A percentile compares a stretch with the other conserved stretches of the same genome.
phyloP scores from a whole-genome alignment of 768 basidiomycete genomes.

The Suillus bovinus region DNA sequence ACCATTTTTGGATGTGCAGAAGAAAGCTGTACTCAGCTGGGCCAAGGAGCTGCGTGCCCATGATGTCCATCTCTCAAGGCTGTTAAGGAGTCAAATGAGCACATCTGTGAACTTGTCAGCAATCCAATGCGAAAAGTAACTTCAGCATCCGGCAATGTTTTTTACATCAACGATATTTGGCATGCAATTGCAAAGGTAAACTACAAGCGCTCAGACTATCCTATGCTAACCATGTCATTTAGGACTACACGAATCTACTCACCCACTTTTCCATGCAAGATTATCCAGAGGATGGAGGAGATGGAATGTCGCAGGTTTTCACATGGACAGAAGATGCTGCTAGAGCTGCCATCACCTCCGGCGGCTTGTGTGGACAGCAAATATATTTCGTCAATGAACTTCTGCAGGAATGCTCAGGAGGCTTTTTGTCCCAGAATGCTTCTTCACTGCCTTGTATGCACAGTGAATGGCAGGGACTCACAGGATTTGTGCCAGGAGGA shows the following conservation, averaged over 20 bases:
- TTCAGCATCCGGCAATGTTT: conserved; percentile 24
- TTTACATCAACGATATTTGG: conserved; percentile 19
- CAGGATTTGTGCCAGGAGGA: too few relatives aligned
- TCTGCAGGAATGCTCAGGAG: conserved; percentile 9
- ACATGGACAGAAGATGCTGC: conserved; percentile 18
- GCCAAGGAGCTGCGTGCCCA: conserved; percentile 25
- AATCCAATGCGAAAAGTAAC: conserved; percentile 21
- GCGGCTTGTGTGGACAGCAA: conserved; percentile 8
- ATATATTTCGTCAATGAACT: conserved; percentile 17
- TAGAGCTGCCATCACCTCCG: conserved; percentile 9
- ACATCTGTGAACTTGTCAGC: conserved; percentile 14
- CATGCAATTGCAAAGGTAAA: conserved; percentile 27
- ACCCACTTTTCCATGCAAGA: conserved; percentile 12
- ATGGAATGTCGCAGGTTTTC: conserved; percentile 11
- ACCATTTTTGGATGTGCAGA: conserved; percentile 28
- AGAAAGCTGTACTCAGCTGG: conserved; percentile 28
- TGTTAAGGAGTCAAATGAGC: conserved; percentile 9
- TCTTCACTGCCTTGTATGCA: too few relatives aligned
- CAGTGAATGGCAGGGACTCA: too few relatives aligned
- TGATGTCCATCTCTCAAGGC: conserved; percentile 22
- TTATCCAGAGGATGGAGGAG: conserved; percentile 9
- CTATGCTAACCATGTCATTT: background rate
- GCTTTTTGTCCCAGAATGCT: conserved; percentile 2
- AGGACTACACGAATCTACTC: conserved; percentile 6
- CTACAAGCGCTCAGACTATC: background rate